Percentiles rank a stretch among this genome's conserved stretches.
Conservation (phyloP, 1,284 basidiomycete genomes). For the Rhodotorula sp. region DNA sequence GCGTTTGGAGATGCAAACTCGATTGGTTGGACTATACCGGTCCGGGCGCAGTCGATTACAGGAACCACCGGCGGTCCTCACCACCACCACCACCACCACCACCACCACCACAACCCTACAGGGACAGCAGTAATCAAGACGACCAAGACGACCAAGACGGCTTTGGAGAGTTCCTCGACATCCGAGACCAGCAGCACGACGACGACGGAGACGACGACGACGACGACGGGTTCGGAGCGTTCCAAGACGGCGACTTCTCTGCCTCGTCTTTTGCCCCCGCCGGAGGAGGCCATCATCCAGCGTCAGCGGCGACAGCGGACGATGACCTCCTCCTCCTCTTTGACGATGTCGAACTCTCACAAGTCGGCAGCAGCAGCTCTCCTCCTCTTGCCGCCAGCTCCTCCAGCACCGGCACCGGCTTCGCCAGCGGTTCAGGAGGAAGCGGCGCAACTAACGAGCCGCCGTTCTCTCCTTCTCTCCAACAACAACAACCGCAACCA, state of each 20-base stretch:
- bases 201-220: not conserved
- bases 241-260: conserved; percentile 54
- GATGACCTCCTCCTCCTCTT: conserved; percentile 33
- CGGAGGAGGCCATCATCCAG: not conserved
- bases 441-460: too few relatives aligned
- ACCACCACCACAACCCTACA: not conserved
- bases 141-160: conserved; percentile 61
- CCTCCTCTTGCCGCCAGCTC: too few relatives aligned
- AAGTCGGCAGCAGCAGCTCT: too few relatives aligned
- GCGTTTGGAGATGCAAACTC: conserved; percentile 62
- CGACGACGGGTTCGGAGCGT: conserved; percentile 58
- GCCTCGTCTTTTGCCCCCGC: conserved; percentile 2
- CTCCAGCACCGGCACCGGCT: not conserved
- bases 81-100: conserved; percentile 36
- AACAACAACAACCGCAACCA: not conserved
- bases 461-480: conserved; percentile 12
- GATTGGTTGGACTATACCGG: conserved; percentile 32
- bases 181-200: not conserved
- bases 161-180: conserved; percentile 74
- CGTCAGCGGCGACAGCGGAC: not conserved
- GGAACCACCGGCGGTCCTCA: too few relatives aligned
- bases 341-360: conserved; percentile 17
- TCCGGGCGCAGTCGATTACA: conserved; percentile 15
- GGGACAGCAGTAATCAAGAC: not conserved
- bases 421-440: too few relatives aligned